Percentiles rank a stretch among this genome's conserved stretches.
These are phyloP conservation scores for Nicotiana tomentosiformis DNA, from an alignment of 257 asterid genomes.

Conservation along the genomic window DNA sequence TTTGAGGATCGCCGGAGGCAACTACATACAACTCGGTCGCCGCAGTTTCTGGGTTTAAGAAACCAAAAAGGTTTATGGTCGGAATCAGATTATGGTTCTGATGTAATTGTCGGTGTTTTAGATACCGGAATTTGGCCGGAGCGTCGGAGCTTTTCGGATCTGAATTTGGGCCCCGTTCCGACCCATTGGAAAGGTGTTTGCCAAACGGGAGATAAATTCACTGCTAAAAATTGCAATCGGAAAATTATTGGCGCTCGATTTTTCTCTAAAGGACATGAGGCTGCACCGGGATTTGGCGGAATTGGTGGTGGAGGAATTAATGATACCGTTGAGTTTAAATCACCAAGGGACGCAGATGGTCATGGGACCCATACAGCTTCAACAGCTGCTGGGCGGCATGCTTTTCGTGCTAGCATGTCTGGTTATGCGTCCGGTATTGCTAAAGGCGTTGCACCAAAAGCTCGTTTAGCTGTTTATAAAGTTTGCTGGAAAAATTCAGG, in stretches of 20 bases:
- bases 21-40: constrained; percentile 94
- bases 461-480: constrained; percentile 82
- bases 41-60: constrained; percentile 87
- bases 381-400: constrained; percentile 91
- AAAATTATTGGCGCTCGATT: constrained; percentile 86
- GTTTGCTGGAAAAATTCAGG: constrained; percentile 93
- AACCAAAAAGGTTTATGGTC: constrained; percentile 94
- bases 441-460: constrained; percentile 95
- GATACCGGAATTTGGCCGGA: constrained; percentile 99
- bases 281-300: constrained; percentile 62
- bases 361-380: constrained; percentile 99
- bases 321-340: constrained; percentile 66
- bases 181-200: constrained; percentile 76
- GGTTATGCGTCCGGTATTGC: constrained; percentile 95
- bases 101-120: constrained; percentile 70
- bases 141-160: constrained; percentile 82
- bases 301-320: constrained; percentile 69
- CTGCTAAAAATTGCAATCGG: constrained; percentile 46
- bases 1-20: constrained; percentile 78
- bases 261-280: constrained; percentile 83
- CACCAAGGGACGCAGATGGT: constrained; percentile 95
- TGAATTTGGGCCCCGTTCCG: constrained; percentile 83
- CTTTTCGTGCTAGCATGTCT: constrained; percentile 76
- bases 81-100: constrained; percentile 88
- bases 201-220: constrained; percentile 50